These are phyloP conservation scores for Cryphonectria radicalis DNA, from an alignment of 2,329 filamentous ascomycete genomes.

Conservation along the genomic window DNA sequence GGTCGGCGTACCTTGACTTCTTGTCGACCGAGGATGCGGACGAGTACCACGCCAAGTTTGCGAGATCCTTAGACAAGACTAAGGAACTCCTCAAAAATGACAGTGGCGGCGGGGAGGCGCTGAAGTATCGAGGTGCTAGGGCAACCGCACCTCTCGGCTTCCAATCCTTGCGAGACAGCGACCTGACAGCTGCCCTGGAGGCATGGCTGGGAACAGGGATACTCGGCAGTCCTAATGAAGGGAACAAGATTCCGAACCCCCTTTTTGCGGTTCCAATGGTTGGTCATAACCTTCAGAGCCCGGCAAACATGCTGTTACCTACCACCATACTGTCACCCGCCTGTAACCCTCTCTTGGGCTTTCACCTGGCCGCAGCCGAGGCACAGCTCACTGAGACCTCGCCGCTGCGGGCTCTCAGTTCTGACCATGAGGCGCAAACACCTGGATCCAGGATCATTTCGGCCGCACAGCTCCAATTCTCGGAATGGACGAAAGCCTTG, in stretches of 20 bases:
- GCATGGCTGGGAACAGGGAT: constrained; percentile 24
- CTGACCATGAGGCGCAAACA: neutral
- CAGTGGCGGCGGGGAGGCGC: neutral
- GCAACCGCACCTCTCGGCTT: constrained; percentile 18
- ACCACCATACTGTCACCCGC: constrained; percentile 48
- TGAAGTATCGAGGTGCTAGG: neutral
- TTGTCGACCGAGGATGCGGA: constrained; percentile 28
- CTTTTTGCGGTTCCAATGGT: constrained; percentile 45
- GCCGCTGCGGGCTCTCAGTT: constrained; percentile 40
- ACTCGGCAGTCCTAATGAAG: neutral
- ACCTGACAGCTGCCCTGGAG: constrained; percentile 1
- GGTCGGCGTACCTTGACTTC: constrained; percentile 41
- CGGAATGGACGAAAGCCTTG: constrained; percentile 50
- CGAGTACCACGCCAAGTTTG: constrained; percentile 31
- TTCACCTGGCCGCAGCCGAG: constrained; percentile 58
- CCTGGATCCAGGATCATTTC: constrained; percentile 27
- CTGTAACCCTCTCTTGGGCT: constrained; percentile 57
- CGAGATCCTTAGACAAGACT: constrained; percentile 19
- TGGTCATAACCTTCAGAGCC: constrained; percentile 30
- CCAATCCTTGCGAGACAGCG: neutral
- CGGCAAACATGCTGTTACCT: constrained; percentile 46
- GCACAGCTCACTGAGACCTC: constrained; percentile 44
- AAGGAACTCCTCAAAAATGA: neutral
- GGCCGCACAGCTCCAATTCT: constrained; percentile 51
- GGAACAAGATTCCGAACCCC: constrained; percentile 47